A percentile compares a stretch with the other conserved stretches of the same genome.
Evolutionary conservation across 164 flowering plant species (phyloP).

Genomic region (Protea cynaroides): DNA sequence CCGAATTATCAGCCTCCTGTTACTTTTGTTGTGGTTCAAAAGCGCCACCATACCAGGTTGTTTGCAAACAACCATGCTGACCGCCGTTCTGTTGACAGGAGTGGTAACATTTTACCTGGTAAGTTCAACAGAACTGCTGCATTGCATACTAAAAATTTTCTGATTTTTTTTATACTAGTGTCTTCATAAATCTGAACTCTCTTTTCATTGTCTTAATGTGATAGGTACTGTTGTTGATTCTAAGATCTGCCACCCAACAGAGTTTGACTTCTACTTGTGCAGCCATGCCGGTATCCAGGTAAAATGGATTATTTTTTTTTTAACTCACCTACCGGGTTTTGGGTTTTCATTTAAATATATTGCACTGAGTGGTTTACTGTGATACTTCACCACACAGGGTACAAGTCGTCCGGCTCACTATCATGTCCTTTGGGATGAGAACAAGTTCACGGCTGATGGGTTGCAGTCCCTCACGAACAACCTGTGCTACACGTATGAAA

Average conservation of each 20-base stretch:
- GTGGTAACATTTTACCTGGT: constrained; percentile 75
- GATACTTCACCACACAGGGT: neutral
- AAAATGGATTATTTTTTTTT: too few relatives aligned
- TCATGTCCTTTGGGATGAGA: constrained; percentile 7
- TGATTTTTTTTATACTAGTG: too few relatives aligned
- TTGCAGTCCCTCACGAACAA: constrained; percentile 5
- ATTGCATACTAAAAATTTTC: neutral
- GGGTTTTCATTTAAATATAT: too few relatives aligned
- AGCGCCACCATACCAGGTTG: constrained; percentile 70
- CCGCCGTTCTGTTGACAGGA: constrained; percentile 43
- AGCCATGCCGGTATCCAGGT: neutral
- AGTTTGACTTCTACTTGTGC: neutral
- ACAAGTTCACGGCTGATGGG: constrained; percentile 6
- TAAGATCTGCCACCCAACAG: neutral
- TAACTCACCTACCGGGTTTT: too few relatives aligned
- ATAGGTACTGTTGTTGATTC: too few relatives aligned
- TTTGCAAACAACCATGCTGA: constrained; percentile 60
- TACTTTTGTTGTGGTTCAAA: constrained; percentile 71
- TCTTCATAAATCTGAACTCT: too few relatives aligned
- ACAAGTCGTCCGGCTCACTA: constrained; percentile 8
- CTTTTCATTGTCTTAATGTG: too few relatives aligned
- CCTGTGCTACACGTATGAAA: constrained; percentile 8
- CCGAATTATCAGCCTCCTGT: constrained; percentile 37
- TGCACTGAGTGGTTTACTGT: neutral
- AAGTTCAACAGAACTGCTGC: neutral